Evolutionary conservation across 306 rosid genomes (phyloP), one percentile per base, ranked within the genome.

Genomic region (Quercus rubra): DNA sequence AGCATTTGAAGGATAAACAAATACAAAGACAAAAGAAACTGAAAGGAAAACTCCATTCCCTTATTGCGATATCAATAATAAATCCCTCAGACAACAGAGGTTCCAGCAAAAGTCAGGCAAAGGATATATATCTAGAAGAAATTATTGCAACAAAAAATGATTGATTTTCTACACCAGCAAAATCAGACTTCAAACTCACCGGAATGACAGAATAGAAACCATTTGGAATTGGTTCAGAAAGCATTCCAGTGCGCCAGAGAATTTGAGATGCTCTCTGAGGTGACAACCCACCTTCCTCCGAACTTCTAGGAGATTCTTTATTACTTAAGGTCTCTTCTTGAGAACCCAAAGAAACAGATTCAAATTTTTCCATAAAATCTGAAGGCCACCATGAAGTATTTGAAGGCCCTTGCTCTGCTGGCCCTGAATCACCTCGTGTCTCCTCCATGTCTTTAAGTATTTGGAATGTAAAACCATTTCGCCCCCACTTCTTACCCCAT

Each of bases 201-300:
- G 86, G 98, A 83, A 95, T 81, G 70, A 93, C 88, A 74, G 96
- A 95, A 80, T 95, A 95, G 85, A 95, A 95, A 77, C 99, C 98
- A 86, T 91, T 91, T 75, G 99, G 99, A 79, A 95, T 95, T 12
- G 93, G 92, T 79, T 90, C 96, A 61, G 88, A 91, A 76, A 95
- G 99, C 85, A 90, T 78, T 85, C 99, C 99, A 77, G 91, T 90
- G 49, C 72, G 86, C 99, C 99, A 93, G 43, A 95, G 90, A 86
- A 85, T 85, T 88, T 95, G 96, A 81, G 99, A 95, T 63, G 99
- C 98, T 74, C 79, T 91, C 67, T 87, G 87, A 87, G 94, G 86
- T 57, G 96, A 88, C 80, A 90, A 84, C 73, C 80, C 96, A 88
- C 88, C 84, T 55, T 77, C 82, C 75, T 82, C 88, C 70, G 80